Conservation (phyloP, 805 yeast species). For the Metschnikowia drakensbergensis region DNA sequence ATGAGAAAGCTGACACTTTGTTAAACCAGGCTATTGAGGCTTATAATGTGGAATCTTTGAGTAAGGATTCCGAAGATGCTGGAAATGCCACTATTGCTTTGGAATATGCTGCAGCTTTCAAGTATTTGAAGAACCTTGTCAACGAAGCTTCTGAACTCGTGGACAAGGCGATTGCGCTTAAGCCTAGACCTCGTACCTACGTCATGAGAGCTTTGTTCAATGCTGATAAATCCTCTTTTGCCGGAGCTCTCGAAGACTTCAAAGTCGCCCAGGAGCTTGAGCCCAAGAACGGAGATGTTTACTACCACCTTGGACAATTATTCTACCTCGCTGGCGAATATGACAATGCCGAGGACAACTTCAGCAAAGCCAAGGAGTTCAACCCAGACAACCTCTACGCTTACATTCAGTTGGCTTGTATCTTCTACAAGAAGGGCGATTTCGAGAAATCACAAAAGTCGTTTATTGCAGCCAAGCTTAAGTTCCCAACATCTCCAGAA, state of each 20-base stretch:
- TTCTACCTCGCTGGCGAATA: conserved; percentile 76
- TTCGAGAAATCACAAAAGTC: conserved; percentile 56
- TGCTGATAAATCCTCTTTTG: conserved; percentile 70
- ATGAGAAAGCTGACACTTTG: conserved; percentile 56
- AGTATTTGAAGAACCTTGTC: conserved; percentile 74
- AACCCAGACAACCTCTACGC: conserved; percentile 78
- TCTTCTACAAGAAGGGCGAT: conserved; percentile 75
- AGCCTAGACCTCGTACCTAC: conserved; percentile 78
- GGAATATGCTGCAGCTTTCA: conserved; percentile 80
- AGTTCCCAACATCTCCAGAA: conserved; percentile 84
- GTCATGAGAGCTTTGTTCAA: conserved; percentile 76
- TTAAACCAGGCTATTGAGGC: conserved; percentile 57
- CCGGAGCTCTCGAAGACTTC: conserved; percentile 62
- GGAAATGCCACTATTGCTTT: conserved; percentile 61
- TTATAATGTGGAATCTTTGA: conserved; percentile 34
- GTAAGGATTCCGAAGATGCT: conserved; percentile 35
- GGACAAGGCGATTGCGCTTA: conserved; percentile 57
- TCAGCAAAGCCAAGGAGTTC: conserved; percentile 67
- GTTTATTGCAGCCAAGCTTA: conserved; percentile 65
- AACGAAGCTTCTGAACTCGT: conserved; percentile 61
- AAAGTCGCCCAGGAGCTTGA: conserved; percentile 65
- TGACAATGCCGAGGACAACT: conserved; percentile 66
- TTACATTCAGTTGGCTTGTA: conserved; percentile 89
- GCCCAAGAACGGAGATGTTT: conserved; percentile 72
- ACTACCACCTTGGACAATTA: conserved; percentile 94